Evolutionary conservation across 2,329 filamentous ascomycete species (phyloP).

Genomic region (Beauveria australis): DNA sequence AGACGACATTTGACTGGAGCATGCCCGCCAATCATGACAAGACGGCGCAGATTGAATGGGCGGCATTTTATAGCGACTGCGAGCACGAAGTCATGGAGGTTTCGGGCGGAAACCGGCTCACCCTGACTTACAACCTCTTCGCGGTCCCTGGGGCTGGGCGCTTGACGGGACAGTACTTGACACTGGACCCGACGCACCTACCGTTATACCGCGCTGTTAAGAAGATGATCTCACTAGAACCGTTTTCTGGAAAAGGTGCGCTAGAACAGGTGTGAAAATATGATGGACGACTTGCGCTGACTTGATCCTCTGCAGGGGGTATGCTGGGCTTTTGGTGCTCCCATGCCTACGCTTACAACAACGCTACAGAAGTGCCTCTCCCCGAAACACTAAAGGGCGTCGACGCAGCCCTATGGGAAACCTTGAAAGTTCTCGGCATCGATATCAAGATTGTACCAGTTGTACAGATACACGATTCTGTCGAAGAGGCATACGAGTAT

Average conservation of each 20-base stretch:
- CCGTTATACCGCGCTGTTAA: neutral
- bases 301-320: slow-evolving; percentile 25
- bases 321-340: slow-evolving; percentile 35
- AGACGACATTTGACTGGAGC: slow-evolving; percentile 33
- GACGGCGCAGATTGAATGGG: slow-evolving; percentile 31
- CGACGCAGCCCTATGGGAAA: slow-evolving; percentile 29
- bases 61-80: slow-evolving; percentile 45
- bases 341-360: slow-evolving; percentile 38
- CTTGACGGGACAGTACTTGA: neutral
- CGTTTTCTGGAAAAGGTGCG: neutral
- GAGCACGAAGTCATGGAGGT: slow-evolving; percentile 45
- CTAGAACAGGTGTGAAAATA: too few species aligned
- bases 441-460: neutral
- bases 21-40: neutral
- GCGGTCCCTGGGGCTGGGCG: slow-evolving; percentile 19
- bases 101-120: slow-evolving; percentile 43
- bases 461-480: neutral
- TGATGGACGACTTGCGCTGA: too few species aligned
- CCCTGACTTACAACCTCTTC: slow-evolving; percentile 53
- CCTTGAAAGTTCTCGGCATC: neutral
- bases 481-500: neutral
- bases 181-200: slow-evolving; percentile 7
- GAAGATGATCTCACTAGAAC: neutral
- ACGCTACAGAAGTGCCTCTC: slow-evolving; percentile 20
- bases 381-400: slow-evolving; percentile 33